Evolutionary conservation across 2,329 filamentous ascomycete species (phyloP).

Genomic region (Ceratocystis ficicola): DNA sequence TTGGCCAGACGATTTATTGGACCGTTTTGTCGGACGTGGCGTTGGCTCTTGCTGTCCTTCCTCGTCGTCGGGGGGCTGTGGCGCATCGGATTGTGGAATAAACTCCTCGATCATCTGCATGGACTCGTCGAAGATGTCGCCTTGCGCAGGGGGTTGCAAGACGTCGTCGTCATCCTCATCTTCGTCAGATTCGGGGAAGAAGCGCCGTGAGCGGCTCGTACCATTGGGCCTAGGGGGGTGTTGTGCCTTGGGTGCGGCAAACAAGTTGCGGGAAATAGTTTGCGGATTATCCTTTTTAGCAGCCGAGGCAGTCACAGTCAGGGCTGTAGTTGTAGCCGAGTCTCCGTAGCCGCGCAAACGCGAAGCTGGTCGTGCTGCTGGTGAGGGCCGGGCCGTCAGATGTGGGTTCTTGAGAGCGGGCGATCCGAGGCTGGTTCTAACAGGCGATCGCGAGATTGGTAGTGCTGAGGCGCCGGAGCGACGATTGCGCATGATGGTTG

Average conservation of each 20-base stretch:
- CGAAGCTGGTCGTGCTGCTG: conserved; percentile 23
- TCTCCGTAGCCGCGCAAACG: background rate
- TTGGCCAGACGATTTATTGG: background rate
- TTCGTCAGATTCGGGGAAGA: conserved; percentile 25
- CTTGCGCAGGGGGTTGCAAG: conserved; percentile 22
- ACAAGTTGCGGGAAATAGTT: conserved; percentile 42
- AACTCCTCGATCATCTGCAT: conserved; percentile 32
- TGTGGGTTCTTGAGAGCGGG: conserved; percentile 52
- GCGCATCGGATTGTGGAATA: conserved; percentile 23
- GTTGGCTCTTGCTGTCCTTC: conserved; percentile 25
- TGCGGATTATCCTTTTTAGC: conserved; percentile 11
- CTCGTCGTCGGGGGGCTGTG: conserved; percentile 22
- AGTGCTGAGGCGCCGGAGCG: conserved; percentile 38
- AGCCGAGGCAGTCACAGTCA: background rate
- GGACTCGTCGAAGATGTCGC: conserved; percentile 32
- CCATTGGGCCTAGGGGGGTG: conserved; percentile 17
- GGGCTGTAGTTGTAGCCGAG: background rate
- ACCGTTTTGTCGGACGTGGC: background rate
- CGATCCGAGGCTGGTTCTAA: conserved; percentile 48
- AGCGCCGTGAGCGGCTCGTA: background rate
- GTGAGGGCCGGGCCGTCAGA: conserved; percentile 40
- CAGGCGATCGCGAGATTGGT: conserved; percentile 44
- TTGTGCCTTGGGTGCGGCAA: conserved; percentile 34
- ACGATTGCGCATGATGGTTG: conserved; percentile 41
- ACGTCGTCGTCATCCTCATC: conserved; percentile 23